Percentiles rank a stretch among this genome's conserved stretches.
These are phyloP conservation scores for Graphilbum ipis-grandicollis DNA, from an alignment of 2,329 filamentous ascomycete species.

Conservation along the genomic window DNA sequence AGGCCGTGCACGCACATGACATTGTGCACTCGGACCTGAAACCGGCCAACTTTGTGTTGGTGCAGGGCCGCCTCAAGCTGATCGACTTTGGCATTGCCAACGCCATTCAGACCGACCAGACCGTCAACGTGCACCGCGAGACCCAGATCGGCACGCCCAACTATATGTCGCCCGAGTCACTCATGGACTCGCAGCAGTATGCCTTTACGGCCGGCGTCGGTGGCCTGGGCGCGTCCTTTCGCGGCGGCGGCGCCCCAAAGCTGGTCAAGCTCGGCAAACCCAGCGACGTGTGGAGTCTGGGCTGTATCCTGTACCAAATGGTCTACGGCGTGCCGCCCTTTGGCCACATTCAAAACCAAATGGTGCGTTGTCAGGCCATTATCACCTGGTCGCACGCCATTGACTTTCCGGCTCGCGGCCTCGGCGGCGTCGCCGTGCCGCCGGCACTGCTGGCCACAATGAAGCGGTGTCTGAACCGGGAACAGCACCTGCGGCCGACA, in stretches of 20 bases:
- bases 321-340: constrained; percentile 95
- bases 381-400: constrained; percentile 62
- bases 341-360: constrained; percentile 74
- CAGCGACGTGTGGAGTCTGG: constrained; percentile 88
- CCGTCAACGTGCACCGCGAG: constrained; percentile 92
- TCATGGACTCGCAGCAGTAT: constrained; percentile 62
- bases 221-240: constrained; percentile 19
- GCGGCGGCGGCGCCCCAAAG: constrained; percentile 37
- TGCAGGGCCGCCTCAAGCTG: constrained; percentile 77
- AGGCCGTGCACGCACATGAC: constrained; percentile 73
- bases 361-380: constrained; percentile 74
- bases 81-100: constrained; percentile 99
- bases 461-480: constrained; percentile 43
- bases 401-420: constrained; percentile 50
- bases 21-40: constrained; percentile 96
- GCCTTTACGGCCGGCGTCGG: constrained; percentile 14
- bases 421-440: constrained; percentile 47
- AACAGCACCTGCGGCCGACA: constrained; percentile 44
- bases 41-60: constrained; percentile 89
- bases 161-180: constrained; percentile 94
- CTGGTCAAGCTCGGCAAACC: constrained; percentile 94
- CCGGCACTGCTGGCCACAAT: constrained; percentile 41
- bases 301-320: constrained; percentile 96
- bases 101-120: constrained; percentile 87
- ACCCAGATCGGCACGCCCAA: constrained; percentile 91